A percentile compares a stretch with the other conserved stretches of the same genome.
phyloP scores from a whole-genome alignment of 257 asterid genomes.

The Solanum dulcamara region DNA sequence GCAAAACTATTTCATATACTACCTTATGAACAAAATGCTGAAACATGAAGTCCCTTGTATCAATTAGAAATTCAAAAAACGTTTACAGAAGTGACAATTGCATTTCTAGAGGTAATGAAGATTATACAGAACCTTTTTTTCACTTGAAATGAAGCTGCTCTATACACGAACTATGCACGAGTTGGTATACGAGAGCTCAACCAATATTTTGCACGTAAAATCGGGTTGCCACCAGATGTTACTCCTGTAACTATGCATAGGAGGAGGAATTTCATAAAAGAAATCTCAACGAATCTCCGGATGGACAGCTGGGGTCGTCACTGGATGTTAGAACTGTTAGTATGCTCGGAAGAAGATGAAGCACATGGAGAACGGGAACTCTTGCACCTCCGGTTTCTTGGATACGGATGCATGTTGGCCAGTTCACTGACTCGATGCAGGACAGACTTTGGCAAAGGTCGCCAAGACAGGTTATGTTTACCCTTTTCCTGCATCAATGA shows the following conservation, averaged over 20 bases:
- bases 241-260: neutral
- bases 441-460: constrained; percentile 77
- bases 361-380: constrained; percentile 4
- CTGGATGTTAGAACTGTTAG: neutral
- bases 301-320: neutral
- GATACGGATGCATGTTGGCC: constrained; percentile 68
- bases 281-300: neutral
- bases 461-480: constrained; percentile 79
- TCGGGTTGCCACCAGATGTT: neutral
- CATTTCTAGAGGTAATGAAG: neutral
- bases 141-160: neutral
- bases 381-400: constrained; percentile 51
- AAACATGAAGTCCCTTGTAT: neutral
- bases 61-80: neutral
- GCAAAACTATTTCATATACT: neutral
- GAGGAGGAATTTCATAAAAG: neutral
- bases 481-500: constrained; percentile 50
- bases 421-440: constrained; percentile 64
- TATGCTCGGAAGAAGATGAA: constrained; percentile 12
- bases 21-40: neutral
- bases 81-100: neutral
- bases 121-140: neutral
- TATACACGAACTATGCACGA: neutral
- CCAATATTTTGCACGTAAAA: neutral
- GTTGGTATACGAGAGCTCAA: neutral